Evolutionary conservation across 2,329 filamentous ascomycete genomes (phyloP).

Genomic region (Cytospora chrysosperma): DNA sequence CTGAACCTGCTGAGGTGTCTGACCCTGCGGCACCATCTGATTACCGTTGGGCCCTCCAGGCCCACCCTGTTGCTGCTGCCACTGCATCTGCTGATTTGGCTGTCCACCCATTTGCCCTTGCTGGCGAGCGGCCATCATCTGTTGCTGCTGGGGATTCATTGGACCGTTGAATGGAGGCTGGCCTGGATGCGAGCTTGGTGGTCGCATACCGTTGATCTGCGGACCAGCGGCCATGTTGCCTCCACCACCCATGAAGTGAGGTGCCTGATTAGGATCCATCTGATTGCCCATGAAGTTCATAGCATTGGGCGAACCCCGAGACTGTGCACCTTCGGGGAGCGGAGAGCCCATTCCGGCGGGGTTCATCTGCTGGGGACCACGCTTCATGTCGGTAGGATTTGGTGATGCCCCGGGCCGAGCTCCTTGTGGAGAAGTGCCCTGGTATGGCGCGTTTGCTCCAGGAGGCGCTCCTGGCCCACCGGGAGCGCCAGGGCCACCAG

Average conservation of each 20-base stretch:
- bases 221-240: conserved; percentile 52
- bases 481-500: conserved; percentile 53
- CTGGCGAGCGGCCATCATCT: conserved; percentile 55
- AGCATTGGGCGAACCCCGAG: conserved; percentile 62
- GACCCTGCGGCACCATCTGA: conserved; percentile 44
- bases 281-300: conserved; percentile 61
- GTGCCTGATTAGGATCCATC: conserved; percentile 60
- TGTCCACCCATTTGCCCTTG: conserved; percentile 36
- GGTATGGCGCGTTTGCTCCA: conserved; percentile 48
- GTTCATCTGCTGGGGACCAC: conserved; percentile 71
- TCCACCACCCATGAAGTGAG: conserved; percentile 56
- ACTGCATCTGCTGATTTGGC: conserved; percentile 47
- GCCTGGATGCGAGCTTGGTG: conserved; percentile 66
- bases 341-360: conserved; percentile 68
- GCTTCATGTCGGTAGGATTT: conserved; percentile 77
- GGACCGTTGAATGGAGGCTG: conserved; percentile 52
- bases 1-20: conserved; percentile 56
- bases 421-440: conserved; percentile 68
- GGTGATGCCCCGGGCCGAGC: conserved; percentile 70
- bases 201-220: conserved; percentile 67
- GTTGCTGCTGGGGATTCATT: conserved; percentile 58
- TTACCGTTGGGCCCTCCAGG: conserved; percentile 39
- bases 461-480: conserved; percentile 45
- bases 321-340: conserved; percentile 66
- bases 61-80: conserved; percentile 42